Conservation (phyloP, 768 basidiomycete genomes). For the Sporobolomyces phaffii region DNA sequence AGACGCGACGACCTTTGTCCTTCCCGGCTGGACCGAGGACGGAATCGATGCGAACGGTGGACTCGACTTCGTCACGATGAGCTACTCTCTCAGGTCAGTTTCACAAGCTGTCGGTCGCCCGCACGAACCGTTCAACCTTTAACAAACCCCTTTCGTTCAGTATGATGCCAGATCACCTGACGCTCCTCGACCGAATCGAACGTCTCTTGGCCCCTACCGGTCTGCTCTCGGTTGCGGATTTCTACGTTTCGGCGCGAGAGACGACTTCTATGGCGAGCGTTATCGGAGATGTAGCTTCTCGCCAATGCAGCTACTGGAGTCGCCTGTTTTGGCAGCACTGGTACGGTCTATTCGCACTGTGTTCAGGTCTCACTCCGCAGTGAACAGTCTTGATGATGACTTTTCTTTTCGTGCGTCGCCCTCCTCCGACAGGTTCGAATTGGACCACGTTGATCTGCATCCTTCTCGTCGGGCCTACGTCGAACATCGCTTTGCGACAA, state of each 20-base stretch:
- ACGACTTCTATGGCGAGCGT: slow-evolving; percentile 58
- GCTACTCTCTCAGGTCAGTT: slow-evolving; percentile 50
- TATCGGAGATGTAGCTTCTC: slow-evolving; percentile 59
- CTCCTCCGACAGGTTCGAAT: slow-evolving; percentile 50
- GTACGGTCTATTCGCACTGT: too few relatives aligned
- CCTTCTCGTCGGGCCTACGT: slow-evolving; percentile 56
- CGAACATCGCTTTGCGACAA: slow-evolving; percentile 71
- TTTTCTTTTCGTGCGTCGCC: too few relatives aligned
- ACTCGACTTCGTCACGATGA: slow-evolving; percentile 50
- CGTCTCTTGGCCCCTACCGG: slow-evolving; percentile 60
- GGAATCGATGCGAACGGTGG: slow-evolving; percentile 52
- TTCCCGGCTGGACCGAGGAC: slow-evolving; percentile 58
- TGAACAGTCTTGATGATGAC: too few relatives aligned
- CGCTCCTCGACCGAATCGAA: slow-evolving; percentile 63
- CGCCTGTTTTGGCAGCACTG: slow-evolving; percentile 75
- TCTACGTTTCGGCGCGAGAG: slow-evolving; percentile 60
- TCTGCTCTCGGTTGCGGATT: slow-evolving; percentile 64
- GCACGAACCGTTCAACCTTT: not conserved
- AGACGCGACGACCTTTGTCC: slow-evolving; percentile 62
- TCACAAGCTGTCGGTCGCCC: not conserved
- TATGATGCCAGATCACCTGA: slow-evolving; percentile 47
- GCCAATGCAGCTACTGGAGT: slow-evolving; percentile 55
- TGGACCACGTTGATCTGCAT: slow-evolving; percentile 50
- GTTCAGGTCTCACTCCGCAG: too few relatives aligned
- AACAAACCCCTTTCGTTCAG: not conserved